Conservation (phyloP, 495 filamentous ascomycete genomes). For the Penicillium tannophilum region DNA sequence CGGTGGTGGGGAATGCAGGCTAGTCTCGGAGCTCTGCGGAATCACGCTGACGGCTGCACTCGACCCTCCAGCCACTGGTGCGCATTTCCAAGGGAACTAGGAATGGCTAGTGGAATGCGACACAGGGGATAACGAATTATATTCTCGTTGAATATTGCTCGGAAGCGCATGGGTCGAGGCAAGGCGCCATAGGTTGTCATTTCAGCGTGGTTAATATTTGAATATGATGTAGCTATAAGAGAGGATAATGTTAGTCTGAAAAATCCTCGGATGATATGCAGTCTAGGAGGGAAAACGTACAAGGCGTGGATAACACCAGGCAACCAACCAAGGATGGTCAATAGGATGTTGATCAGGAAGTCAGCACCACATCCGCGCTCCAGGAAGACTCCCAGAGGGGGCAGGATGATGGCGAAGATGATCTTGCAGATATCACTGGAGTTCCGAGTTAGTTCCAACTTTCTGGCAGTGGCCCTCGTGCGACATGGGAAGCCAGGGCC, state of each 20-base stretch:
- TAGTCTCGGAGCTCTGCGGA: conserved; percentile 36
- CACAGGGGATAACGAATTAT: background rate
- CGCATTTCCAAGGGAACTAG: background rate
- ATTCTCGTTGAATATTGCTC: background rate
- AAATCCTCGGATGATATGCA: background rate
- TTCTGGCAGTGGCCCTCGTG: background rate
- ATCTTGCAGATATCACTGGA: conserved; percentile 88
- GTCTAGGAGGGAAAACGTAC: conserved; percentile 45
- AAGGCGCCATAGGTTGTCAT: background rate
- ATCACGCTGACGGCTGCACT: conserved; percentile 26
- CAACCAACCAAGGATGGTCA: conserved; percentile 82
- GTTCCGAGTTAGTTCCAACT: conserved; percentile 3
- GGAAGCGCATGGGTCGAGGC: background rate
- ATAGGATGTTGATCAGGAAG: conserved; percentile 82
- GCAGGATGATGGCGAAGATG: conserved; percentile 82
- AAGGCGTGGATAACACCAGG: conserved; percentile 75
- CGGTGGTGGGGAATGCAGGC: conserved; percentile 32
- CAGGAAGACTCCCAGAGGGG: conserved; percentile 89
- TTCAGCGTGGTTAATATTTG: conserved; percentile 46
- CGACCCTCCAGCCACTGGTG: conserved; percentile 16
- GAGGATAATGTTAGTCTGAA: conserved; percentile 12
- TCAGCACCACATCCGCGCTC: conserved; percentile 83
- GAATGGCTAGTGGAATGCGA: conserved; percentile 6
- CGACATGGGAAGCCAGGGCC: conserved; percentile 2
- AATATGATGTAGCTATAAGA: conserved; percentile 56